Evolutionary conservation across 805 yeast genomes (phyloP).

Genomic region (Kazachstania africana): DNA sequence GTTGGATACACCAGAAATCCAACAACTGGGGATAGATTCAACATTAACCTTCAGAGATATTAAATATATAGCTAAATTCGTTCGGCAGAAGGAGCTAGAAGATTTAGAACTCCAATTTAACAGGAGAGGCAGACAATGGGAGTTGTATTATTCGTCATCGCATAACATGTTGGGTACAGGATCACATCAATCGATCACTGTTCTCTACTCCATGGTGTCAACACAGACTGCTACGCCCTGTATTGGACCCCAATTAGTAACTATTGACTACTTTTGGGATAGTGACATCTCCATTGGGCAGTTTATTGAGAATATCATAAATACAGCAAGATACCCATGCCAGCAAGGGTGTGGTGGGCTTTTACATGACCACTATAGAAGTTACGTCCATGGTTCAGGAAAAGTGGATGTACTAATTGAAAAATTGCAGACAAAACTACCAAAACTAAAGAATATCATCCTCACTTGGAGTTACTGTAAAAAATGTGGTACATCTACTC

Average conservation of each 20-base stretch:
- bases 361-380: conserved; percentile 63
- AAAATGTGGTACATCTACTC: conserved; percentile 61
- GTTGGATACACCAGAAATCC: conserved; percentile 7
- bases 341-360: conserved; percentile 71
- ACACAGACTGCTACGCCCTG: conserved; percentile 84
- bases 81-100: conserved; percentile 24
- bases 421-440: conserved; percentile 40
- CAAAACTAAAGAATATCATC: conserved; percentile 55
- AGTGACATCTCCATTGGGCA: conserved; percentile 85
- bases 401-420: conserved; percentile 71
- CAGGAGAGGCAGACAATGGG: conserved; percentile 50
- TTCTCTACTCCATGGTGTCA: conserved; percentile 73
- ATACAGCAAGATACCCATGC: conserved; percentile 56
- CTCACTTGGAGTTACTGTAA: conserved; percentile 90
- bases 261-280: conserved; percentile 81
- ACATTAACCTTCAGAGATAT: conserved; percentile 25
- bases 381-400: conserved; percentile 82
- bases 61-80: conserved; percentile 22
- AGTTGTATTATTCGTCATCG: conserved; percentile 38
- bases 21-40: conserved; percentile 16
- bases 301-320: conserved; percentile 67
- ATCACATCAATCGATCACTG: conserved; percentile 66
- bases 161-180: conserved; percentile 57
- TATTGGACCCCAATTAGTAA: conserved; percentile 75
- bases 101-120: conserved; percentile 23